A percentile compares a stretch with the other conserved stretches of the same genome.
Conservation (phyloP, 1,139 yeast species). For the Pichia kudriavzevii region DNA sequence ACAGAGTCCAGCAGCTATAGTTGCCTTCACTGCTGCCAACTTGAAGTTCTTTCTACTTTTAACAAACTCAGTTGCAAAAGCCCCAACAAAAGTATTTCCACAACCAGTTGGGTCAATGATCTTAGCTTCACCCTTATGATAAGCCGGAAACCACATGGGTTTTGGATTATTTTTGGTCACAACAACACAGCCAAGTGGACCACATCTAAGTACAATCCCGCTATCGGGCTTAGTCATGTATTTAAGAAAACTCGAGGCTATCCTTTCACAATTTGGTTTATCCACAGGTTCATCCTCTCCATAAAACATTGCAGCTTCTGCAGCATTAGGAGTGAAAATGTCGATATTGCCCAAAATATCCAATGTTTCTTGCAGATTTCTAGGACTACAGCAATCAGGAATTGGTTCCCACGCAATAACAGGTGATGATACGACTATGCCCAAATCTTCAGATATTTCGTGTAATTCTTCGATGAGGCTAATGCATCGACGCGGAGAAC, state of each 20-base stretch:
- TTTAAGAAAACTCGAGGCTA: constrained; percentile 38
- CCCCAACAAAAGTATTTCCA: constrained; percentile 86
- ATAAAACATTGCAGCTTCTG: constrained; percentile 64
- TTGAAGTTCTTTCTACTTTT: constrained; percentile 43
- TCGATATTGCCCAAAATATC: constrained; percentile 42
- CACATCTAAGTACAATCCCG: constrained; percentile 63
- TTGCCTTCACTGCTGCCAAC: constrained; percentile 60
- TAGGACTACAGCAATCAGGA: constrained; percentile 62
- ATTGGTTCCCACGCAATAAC: constrained; percentile 76
- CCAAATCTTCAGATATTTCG: neutral
- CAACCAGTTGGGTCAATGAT: constrained; percentile 93
- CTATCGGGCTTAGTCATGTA: constrained; percentile 31
- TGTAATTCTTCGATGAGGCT: constrained; percentile 8
- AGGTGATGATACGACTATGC: constrained; percentile 22
- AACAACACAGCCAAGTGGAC: constrained; percentile 54
- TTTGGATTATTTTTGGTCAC: constrained; percentile 7
- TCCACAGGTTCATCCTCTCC: constrained; percentile 38
- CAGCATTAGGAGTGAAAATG: constrained; percentile 74
- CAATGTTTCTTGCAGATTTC: constrained; percentile 36
- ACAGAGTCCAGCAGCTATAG: constrained; percentile 69
- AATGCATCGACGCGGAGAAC: constrained; percentile 56
- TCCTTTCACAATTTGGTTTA: constrained; percentile 31
- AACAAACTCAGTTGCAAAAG: constrained; percentile 54
- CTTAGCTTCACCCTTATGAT: constrained; percentile 35
- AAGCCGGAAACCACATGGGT: constrained; percentile 56